Evolutionary conservation across 805 yeast species (phyloP).

Genomic region (Schwanniomyces occidentalis): DNA sequence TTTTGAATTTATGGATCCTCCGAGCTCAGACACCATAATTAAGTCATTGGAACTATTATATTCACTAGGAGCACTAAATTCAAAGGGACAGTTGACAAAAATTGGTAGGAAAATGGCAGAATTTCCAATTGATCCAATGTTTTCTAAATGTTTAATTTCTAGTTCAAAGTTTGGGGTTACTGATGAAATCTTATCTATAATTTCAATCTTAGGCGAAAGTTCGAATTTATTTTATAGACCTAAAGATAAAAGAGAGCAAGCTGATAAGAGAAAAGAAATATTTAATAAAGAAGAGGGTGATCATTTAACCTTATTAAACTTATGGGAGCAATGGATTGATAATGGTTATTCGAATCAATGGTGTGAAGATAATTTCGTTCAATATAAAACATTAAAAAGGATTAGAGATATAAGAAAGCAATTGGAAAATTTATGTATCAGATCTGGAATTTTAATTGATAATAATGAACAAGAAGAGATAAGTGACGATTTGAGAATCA

Average conservation of each 20-base stretch:
- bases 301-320: slow-evolving; percentile 71
- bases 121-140: slow-evolving; percentile 89
- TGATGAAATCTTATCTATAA: slow-evolving; percentile 67
- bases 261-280: slow-evolving; percentile 60
- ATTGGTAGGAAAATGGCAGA: slow-evolving; percentile 85
- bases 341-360: slow-evolving; percentile 69
- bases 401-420: slow-evolving; percentile 74
- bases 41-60: slow-evolving; percentile 81
- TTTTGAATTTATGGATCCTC: slow-evolving; percentile 92
- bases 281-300: slow-evolving; percentile 69
- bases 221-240: slow-evolving; percentile 71
- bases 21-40: slow-evolving; percentile 69
- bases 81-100: slow-evolving; percentile 73
- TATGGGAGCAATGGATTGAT: slow-evolving; percentile 76
- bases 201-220: slow-evolving; percentile 83
- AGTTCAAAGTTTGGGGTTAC: slow-evolving; percentile 64
- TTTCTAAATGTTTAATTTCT: slow-evolving; percentile 71
- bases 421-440: slow-evolving; percentile 57
- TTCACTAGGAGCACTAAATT: slow-evolving; percentile 82
- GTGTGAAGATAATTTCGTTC: slow-evolving; percentile 85
- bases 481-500: slow-evolving; percentile 15
- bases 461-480: slow-evolving; percentile 22
- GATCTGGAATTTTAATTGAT: slow-evolving; percentile 43
- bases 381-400: slow-evolving; percentile 67
- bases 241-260: slow-evolving; percentile 61